Evolutionary conservation across 768 basidiomycete genomes (phyloP), one percentile per base, ranked within the genome.

Genomic region (Ramaria rubella): DNA sequence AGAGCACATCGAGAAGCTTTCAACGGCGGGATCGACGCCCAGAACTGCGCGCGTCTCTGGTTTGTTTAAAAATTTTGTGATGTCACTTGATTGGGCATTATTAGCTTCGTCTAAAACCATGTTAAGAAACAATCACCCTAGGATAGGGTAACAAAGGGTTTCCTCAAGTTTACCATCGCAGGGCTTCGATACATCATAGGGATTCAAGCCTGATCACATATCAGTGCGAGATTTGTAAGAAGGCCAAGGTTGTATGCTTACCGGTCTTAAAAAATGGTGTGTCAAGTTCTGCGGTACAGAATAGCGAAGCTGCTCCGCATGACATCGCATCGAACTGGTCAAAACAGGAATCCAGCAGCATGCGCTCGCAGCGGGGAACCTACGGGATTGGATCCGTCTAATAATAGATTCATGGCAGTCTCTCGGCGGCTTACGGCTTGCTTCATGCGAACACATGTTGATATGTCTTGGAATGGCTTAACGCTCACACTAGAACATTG

Each of bases 41-140:
- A 93, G 75, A 2, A 69, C 67, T 0, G 64, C 59, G 15, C 83
- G 82, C 27, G 82, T 73, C 7, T 75, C 70, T 1, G 81, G 77
- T 31, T 75, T 75, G 64, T 83, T 76, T 52, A 93, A 84, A 69
- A 82, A 94, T 3, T 71, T 68, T 0, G 67, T 59, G 59, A 92
- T 85, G 59, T 75, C 64, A 51, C 86, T 86, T 5, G 44, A 24
- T 36, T 38, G n/a, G 26, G 8, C 50, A 30, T 48, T 36, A n/a
- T 29, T 24, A 30, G 29, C 77, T 64, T 68, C 7, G 74, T 59
- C 78, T 76, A 57, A 86, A 88, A 29, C 72, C 68, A 63, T 63
- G 78, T 83, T 49, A 91, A 78, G 63, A 91, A 87, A n/a, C n/a
- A n/a, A n/a, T 5, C 21, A 44, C 38, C 3, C 15, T 26, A 27